phyloP scores from a whole-genome alignment of 179 eudicot genomes.

The Beta lomatogona region DNA sequence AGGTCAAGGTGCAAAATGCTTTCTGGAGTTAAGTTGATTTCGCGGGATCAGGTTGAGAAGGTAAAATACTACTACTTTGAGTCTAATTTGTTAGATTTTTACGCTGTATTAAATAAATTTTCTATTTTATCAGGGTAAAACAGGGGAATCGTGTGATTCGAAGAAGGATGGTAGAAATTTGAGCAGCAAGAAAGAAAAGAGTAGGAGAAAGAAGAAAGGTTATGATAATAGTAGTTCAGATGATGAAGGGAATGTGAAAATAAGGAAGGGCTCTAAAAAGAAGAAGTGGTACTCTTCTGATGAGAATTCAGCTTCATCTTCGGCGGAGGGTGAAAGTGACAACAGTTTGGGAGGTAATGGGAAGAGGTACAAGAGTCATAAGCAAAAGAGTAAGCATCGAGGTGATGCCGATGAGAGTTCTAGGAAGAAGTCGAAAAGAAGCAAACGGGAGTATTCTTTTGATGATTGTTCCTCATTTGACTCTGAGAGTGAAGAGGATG shows the following conservation, averaged over 20 bases:
- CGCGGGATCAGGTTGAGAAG: conserved; percentile 39
- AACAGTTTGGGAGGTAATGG: conserved; percentile 30
- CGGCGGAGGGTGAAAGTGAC: conserved; percentile 36
- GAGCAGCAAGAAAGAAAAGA: conserved; percentile 40
- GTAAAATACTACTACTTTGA: conserved; percentile 12
- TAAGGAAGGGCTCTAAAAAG: conserved; percentile 61
- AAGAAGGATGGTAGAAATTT: conserved; percentile 42
- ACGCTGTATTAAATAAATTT: neutral
- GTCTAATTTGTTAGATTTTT: neutral
- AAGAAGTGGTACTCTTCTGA: conserved; percentile 91
- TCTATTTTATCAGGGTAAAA: conserved; percentile 37
- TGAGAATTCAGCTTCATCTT: conserved; percentile 43
- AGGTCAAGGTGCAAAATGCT: conserved; percentile 32
- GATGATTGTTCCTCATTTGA: conserved; percentile 30
- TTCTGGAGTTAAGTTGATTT: conserved; percentile 42
- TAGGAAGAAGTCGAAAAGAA: conserved; percentile 40
- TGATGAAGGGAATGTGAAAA: conserved; percentile 58
- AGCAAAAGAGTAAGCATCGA: conserved; percentile 38
- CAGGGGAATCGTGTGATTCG: conserved; percentile 38
- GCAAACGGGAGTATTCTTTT: conserved; percentile 36
- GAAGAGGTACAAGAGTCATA: conserved; percentile 38
- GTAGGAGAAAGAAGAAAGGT: conserved; percentile 48
- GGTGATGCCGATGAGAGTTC: conserved; percentile 26
- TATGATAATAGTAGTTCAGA: conserved; percentile 55
- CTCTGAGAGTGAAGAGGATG: conserved; percentile 38